Evolutionary conservation across 208 protist genomes (phyloP), one percentile per base, ranked within the genome.

Genomic region (Phytomonas francai): DNA sequence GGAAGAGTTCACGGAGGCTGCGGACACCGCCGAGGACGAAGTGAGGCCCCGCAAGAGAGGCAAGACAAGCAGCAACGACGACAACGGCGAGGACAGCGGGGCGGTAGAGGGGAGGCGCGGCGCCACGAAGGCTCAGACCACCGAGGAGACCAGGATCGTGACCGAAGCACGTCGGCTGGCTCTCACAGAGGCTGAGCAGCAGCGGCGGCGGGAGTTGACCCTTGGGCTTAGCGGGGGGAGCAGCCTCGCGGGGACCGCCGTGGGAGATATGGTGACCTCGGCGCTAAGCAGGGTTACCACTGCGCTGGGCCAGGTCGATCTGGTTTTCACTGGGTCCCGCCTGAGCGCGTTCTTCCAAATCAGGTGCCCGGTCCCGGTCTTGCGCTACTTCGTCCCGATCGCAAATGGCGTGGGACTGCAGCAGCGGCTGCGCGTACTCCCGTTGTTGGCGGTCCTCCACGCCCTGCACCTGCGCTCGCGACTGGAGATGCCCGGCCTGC

Each of bases 381-480:
- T 84, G 27, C 81, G 85, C 28, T 89, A 91, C 76, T 85, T 85
- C 77, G 71, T 91, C 49, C 81, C 85, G 9, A 12, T 63, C 25
- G 73, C 78, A 16, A 79, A 74, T 65, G 79, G 79, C 32, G 78
- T 89, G 19, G 88, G 85, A 2, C 77, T 91, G 72, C 85, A 89
- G 72, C 85, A 85, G 45, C 83, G 88, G 28, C 80, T 91, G 61
- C 88, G 88, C 39, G 88, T 94, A 39, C 68, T 94, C 63, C 88
- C 88, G 28, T 73, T 91, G 34, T 65, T 94, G 9, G 65, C 85
- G 32, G 79, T 77, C 12, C 73, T 94, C 56, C 76, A 94, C 63
- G 88, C 88, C 8, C 36, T 91, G 57, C 88, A 94, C 72, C 73
- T 86, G 27, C 76, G 74, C 29, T 73, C 79, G 31, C 67, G 77